Base-by-base conservation (phyloP, 2,329 filamentous ascomycete species). In the Aspergillus spinulosporus region DNA sequence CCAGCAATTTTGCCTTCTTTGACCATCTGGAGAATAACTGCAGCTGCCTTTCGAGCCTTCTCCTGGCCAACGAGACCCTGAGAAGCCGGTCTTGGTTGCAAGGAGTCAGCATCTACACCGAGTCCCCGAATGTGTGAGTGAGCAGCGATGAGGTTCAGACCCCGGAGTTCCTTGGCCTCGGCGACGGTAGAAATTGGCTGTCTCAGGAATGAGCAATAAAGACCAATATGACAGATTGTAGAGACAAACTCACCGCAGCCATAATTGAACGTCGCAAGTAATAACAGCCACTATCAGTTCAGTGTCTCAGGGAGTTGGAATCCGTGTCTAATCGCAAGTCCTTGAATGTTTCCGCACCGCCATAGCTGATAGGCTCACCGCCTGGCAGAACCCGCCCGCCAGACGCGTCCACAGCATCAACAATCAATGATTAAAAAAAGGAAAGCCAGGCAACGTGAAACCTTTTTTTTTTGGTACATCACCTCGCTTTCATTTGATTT, bases 1-100 rank as follows among this genome's bases (percentile, higher is more conserved):
- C 94, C 94, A 57, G 94, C 94, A 78, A 99, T 97, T 81, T 97
- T 97, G 70, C 93, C 93, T 71, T 97, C 92, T 78, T 96, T 97
- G 68, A 96, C 95, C 94, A 99, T 99, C 80, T 96, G 92, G 59
- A 99, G 79, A 67, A 99, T 96, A 48, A 99, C 89, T 1, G 93
- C 94, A 2, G 94, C 94, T 7, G 94, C 94, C 77, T 97, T 97
- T 59, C 94, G 88, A 55, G 94, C 94, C 80, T 96, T 96, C 70
- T 95, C 88, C 77, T 99, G 94, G 45, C 94, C 94, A 6, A 99
- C 93, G 4, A 99, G 85, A 36, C 94, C 94, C 74, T 99, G 94
- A 11, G 93, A 96, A 47, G 88, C 83, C 29, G 84, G 76, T 58
- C 93, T 87, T 15, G 94, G 92, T 69, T 96, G 92, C 63, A 99